phyloP scores from a whole-genome alignment of 139 green algal species.

The Tetraselmis striata region DNA sequence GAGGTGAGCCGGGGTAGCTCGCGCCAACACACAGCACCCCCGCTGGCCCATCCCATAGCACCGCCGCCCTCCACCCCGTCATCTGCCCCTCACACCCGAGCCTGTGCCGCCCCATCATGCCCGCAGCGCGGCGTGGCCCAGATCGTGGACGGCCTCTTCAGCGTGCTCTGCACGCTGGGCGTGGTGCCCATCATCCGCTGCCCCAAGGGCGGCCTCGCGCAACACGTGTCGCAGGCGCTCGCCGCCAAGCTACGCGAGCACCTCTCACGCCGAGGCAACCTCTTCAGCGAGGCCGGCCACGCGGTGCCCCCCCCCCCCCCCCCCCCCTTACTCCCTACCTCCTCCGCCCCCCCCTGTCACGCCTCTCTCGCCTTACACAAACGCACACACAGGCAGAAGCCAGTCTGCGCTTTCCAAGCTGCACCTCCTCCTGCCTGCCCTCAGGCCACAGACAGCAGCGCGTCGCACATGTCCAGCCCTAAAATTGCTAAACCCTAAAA shows the following conservation, averaged over 20 bases:
- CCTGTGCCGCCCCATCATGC: background rate
- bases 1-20: constrained; percentile 39
- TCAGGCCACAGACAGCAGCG: no score
- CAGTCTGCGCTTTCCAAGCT: no score
- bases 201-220: constrained; percentile 79
- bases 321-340: no score
- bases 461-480: no score
- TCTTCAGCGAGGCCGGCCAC: constrained; percentile 59
- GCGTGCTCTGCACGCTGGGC: constrained; percentile 76
- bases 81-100: background rate
- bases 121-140: constrained; percentile 41
- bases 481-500: no score
- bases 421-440: no score
- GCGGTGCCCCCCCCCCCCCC: constrained; percentile 10
- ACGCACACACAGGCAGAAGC: no score
- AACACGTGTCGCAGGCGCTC: constrained; percentile 82
- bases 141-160: constrained; percentile 92
- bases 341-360: no score
- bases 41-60: background rate
- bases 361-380: no score
- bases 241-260: constrained; percentile 72
- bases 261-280: constrained; percentile 60
- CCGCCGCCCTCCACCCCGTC: background rate
- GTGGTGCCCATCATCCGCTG: constrained; percentile 92
- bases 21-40: background rate